Conservation (phyloP, 225 moss, liverwort and hornwort species). For the Physcomitrellopsis africana region DNA sequence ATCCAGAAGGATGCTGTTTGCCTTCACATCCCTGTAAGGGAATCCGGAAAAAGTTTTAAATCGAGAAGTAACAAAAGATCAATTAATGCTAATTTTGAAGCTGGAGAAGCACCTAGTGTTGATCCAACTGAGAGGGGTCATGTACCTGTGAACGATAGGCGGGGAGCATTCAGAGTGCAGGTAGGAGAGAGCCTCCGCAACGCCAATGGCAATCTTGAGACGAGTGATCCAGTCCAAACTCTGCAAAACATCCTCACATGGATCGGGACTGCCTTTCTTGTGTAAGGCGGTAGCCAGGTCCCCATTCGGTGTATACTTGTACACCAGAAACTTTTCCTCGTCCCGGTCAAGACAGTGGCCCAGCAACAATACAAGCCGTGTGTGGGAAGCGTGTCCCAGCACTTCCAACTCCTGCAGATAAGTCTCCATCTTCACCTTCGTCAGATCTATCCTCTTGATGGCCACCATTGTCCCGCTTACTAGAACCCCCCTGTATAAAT, state of each 20-base stretch:
- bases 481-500: constrained; percentile 75
- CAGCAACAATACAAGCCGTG: constrained; percentile 66
- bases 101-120: too few relatives aligned
- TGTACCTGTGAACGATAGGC: constrained; percentile 80
- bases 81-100: too few relatives aligned
- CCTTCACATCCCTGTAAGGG: constrained; percentile 79
- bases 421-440: constrained; percentile 79
- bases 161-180: constrained; percentile 90
- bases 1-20: constrained; percentile 92
- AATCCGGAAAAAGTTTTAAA: not conserved
- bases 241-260: constrained; percentile 76
- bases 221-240: constrained; percentile 96
- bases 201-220: constrained; percentile 89
- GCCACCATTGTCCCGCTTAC: constrained; percentile 68
- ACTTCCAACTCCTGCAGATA: constrained; percentile 91
- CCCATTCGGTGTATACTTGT: constrained; percentile 82
- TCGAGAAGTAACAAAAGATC: not conserved
- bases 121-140: not conserved
- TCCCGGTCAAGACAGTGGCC: constrained; percentile 90
- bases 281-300: constrained; percentile 86
- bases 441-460: constrained; percentile 77
- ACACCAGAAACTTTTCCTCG: constrained; percentile 86
- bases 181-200: constrained; percentile 81
- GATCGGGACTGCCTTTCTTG: constrained; percentile 85
- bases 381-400: constrained; percentile 69